phyloP scores from a whole-genome alignment of 306 rosid genomes.

The Castanea crenata region DNA sequence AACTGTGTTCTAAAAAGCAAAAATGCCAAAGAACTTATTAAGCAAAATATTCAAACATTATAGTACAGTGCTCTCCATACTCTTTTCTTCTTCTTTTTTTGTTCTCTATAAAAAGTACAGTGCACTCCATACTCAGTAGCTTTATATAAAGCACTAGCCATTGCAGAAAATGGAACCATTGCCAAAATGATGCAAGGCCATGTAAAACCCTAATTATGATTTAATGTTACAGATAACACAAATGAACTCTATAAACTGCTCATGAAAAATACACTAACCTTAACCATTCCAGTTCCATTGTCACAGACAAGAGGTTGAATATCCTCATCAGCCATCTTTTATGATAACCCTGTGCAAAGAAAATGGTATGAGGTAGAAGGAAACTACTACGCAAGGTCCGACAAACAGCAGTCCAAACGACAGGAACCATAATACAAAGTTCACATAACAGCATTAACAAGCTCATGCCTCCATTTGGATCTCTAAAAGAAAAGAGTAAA shows the following conservation, averaged over 20 bases:
- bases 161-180: not conserved
- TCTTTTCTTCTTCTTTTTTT: no score
- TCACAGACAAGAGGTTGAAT: constrained; percentile 68
- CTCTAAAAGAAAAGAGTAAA: not conserved
- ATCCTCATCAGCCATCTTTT: constrained; percentile 60
- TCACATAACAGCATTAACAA: not conserved
- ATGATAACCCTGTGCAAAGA: constrained; percentile 10
- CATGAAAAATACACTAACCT: constrained; percentile 29
- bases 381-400: not conserved
- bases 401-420: not conserved
- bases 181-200: not conserved
- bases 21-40: not conserved
- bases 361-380: not conserved
- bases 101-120: no score
- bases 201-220: not conserved
- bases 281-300: constrained; percentile 74
- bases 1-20: not conserved
- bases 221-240: not conserved
- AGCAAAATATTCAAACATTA: not conserved
- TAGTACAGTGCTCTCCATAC: not conserved
- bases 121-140: not conserved
- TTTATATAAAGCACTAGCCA: not conserved
- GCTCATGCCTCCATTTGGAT: not conserved
- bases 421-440: not conserved
- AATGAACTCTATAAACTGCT: not conserved